Base-by-base conservation (phyloP, 106 monocot species). In the Vanilla planifolia region DNA sequence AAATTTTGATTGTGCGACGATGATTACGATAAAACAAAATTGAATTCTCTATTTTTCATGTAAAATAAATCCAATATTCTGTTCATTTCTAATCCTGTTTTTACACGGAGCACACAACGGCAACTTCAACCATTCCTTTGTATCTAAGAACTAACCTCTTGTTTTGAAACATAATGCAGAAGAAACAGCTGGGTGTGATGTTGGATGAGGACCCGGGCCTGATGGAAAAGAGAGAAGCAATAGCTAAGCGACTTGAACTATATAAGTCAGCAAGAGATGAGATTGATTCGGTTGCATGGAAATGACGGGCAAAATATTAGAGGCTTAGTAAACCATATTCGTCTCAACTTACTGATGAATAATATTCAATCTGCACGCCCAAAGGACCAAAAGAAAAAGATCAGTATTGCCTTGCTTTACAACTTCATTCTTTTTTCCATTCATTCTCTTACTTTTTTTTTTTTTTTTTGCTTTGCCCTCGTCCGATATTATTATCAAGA, bases 261-360 rank as follows among this genome's bases (percentile, higher is more conserved):
- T 73, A 73, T 50, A 73, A 73, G 51, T 73, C 73, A 13, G 66
- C 73, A 15, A 73, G 73, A 26, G 65, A 73, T 44, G 73, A 66
- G 37, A 60, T 73, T 43, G 73, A 73, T 21, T 48, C 73, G 2
- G 73, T 73, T 21, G 44, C 66, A 32, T 73, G 73, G 73, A 30
- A 27, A 6, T 29, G 53, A 53, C 32, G 53, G 32, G 52, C 8
- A 9, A 4, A 26, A 27, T 51, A 8, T 51, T 17, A 21, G 22
- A 26, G 13, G 1, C 13, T 8, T 21, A 20, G 2, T 48, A 40
- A 9, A 40, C 17, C 2, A 48, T 22, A 0, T 22, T 3, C 14
- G 25, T 50, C 14, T 40, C 22, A 50, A 50, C 0, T 50, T 50
- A 11, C 8, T 25, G 0, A 50, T n/a, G n/a, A n/a, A n/a, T n/a